Percentiles rank a stretch among this genome's conserved stretches.
phyloP scores from a whole-genome alignment of 2,329 filamentous ascomycete species.

The Monilinia vaccinii-corymbosi region DNA sequence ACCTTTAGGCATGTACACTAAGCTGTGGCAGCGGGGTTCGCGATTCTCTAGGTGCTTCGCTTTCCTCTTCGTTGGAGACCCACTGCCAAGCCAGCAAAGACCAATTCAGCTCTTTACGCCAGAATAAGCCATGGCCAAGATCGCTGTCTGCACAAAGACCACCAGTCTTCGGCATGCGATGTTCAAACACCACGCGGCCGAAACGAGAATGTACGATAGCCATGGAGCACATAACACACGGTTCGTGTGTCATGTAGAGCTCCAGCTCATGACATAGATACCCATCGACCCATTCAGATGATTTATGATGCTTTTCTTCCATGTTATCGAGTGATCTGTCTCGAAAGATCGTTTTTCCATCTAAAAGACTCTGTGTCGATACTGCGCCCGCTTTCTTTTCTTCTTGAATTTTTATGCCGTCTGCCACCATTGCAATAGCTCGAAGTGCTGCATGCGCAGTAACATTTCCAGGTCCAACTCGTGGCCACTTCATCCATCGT shows the following conservation, averaged over 20 bases:
- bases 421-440: constrained; percentile 73
- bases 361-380: constrained; percentile 22
- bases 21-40: background rate
- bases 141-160: constrained; percentile 70
- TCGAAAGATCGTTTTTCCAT: constrained; percentile 45
- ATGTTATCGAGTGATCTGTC: constrained; percentile 60
- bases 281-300: constrained; percentile 60
- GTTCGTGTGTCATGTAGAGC: constrained; percentile 90
- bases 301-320: constrained; percentile 48
- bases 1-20: background rate
- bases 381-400: constrained; percentile 23
- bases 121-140: constrained; percentile 58
- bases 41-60: background rate
- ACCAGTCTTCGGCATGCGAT: constrained; percentile 71
- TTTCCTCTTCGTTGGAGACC: background rate
- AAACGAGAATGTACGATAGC: constrained; percentile 91
- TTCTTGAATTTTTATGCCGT: constrained; percentile 36
- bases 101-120: constrained; percentile 76
- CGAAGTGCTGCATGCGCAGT: constrained; percentile 72
- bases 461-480: constrained; percentile 52
- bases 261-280: constrained; percentile 93
- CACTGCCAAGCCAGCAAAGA: constrained; percentile 69
- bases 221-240: constrained; percentile 96
- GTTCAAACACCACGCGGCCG: constrained; percentile 71
- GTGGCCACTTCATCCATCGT: constrained; percentile 51